phyloP scores from a whole-genome alignment of 2,329 filamentous ascomycete genomes.

The Dendrostoma leiphaemia region DNA sequence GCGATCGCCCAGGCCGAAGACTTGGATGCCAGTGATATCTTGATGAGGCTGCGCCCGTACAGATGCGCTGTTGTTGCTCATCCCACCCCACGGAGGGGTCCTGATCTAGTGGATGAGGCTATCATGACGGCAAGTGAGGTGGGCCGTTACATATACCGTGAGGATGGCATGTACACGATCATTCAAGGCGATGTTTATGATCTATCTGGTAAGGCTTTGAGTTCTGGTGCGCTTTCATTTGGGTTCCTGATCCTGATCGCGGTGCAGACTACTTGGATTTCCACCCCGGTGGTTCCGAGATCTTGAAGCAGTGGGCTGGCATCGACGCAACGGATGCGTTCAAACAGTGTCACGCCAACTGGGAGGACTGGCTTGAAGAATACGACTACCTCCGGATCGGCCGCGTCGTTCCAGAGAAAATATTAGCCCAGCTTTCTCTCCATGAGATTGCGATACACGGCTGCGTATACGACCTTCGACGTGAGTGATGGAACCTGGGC shows the following conservation, averaged over 20 bases:
- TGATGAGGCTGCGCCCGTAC: background rate
- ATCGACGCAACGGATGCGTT: background rate
- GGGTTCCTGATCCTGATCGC: too few species aligned
- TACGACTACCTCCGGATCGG: conserved; percentile 8
- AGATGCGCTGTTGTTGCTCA: conserved; percentile 1
- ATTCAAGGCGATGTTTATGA: conserved; percentile 7
- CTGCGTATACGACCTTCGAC: background rate
- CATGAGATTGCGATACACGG: background rate
- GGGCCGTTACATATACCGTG: conserved; percentile 1
- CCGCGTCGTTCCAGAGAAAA: background rate
- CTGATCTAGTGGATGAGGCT: background rate
- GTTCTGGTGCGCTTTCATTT: background rate
- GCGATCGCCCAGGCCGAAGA: background rate
- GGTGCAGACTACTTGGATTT: too few species aligned
- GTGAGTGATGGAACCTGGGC: too few species aligned
- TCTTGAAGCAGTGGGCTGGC: conserved; percentile 3
- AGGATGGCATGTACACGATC: conserved; percentile 5
- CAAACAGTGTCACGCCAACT: background rate
- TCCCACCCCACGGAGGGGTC: background rate
- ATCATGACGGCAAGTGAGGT: background rate
- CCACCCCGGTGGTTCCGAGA: background rate
- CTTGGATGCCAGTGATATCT: background rate
- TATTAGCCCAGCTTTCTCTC: background rate
- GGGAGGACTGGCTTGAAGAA: background rate
- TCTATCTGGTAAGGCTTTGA: background rate